Evolutionary conservation across 371 early-diverging fungal genomes (phyloP).

Genomic region (Actinomucor elegans): DNA sequence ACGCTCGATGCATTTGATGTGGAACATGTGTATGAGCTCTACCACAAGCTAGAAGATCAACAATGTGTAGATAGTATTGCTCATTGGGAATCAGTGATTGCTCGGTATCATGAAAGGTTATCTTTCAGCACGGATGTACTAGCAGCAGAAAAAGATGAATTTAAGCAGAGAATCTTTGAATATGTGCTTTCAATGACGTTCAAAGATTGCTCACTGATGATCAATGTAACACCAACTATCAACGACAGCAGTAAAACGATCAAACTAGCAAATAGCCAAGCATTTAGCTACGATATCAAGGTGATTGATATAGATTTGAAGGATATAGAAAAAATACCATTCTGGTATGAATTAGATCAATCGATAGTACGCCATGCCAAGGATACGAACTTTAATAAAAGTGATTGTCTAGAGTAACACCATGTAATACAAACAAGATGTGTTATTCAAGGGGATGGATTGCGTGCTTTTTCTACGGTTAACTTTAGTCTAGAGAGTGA

Average conservation of each 20-base stretch:
- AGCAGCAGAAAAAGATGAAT: not conserved
- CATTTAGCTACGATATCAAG: constrained; percentile 31
- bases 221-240: constrained; percentile 18
- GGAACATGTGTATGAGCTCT: constrained; percentile 33
- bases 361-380: constrained; percentile 42
- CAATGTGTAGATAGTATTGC: too few species aligned
- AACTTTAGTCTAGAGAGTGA: not conserved
- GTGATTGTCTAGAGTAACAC: not conserved
- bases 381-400: constrained; percentile 5
- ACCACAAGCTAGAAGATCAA: not conserved
- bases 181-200: constrained; percentile 60
- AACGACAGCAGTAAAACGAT: not conserved
- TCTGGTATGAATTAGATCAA: constrained; percentile 49
- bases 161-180: constrained; percentile 38
- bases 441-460: too few species aligned
- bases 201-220: constrained; percentile 62
- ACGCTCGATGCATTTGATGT: constrained; percentile 49
- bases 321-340: constrained; percentile 41
- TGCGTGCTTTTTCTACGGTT: too few species aligned
- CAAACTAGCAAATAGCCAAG: not conserved
- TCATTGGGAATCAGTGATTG: too few species aligned
- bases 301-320: constrained; percentile 57
- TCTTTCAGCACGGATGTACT: too few species aligned
- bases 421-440: too few species aligned
- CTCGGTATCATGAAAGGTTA: too few species aligned